Evolutionary conservation across 768 basidiomycete species (phyloP), one percentile per base, ranked within the genome.

Genomic region (Lentinus brumalis): DNA sequence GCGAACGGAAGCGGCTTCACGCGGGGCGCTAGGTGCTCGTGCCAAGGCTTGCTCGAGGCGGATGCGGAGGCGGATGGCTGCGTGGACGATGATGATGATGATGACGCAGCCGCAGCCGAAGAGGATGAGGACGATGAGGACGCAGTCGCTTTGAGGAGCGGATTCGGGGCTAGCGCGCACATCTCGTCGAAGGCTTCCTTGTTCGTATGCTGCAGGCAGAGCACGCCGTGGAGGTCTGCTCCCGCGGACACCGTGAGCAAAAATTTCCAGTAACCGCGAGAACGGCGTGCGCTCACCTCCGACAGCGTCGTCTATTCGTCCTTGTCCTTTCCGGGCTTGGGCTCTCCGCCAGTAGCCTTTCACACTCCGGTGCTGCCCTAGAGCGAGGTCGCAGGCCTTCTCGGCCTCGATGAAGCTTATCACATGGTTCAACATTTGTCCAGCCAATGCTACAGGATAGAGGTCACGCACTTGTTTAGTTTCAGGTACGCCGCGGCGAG

Each of bases 401-500:
- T 91, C 89, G 1, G 89, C 89, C 68, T 83, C 83, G 49, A 86
- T 83, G 84, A 86, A 91, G 59, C 89, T 91, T 66, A 39, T 14
- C 38, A 53, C 52, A 30, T 21, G n/a, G 21, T 49, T 11, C 15
- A 10, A 51, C 21, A 26, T 26, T 26, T 26, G 21, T 26, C 21
- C 21, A 26, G 21, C 21, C 21, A 26, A 26, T 26, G 21, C 21
- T 26, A 26, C 21, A 26, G 21, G 21, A 57, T 54, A 54, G 59
- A 53, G 39, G 45, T 44, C 18, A 45, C 86, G 60, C 71, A 91
- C 89, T 87, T 83, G 73, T 78, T 76, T 50, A 91, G 73, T 68
- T 91, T 91, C 39, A 91, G 71, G 70, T 90, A 79, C 0, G 89
- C 89, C 1, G 88, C 88, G 3, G 89, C 89, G 29, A 91, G 79